phyloP scores from a whole-genome alignment of 495 filamentous ascomycete genomes.

The Neurospora terricola region DNA sequence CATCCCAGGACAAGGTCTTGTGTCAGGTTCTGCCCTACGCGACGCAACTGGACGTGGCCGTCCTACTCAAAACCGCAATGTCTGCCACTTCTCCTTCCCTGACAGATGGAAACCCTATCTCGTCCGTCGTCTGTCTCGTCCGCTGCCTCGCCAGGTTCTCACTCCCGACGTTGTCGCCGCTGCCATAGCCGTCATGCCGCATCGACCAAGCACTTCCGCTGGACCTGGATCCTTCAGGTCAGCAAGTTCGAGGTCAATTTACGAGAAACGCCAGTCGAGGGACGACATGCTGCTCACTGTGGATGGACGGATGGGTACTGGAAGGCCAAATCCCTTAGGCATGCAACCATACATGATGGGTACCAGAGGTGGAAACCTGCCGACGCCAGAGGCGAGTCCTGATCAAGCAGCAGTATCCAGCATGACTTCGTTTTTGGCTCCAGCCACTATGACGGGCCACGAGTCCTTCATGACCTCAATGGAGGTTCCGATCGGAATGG shows the following conservation, averaged over 20 bases:
- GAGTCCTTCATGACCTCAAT: slow-evolving; percentile 27
- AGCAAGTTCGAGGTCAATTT: slow-evolving; percentile 13
- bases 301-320: slow-evolving; percentile 11
- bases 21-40: slow-evolving; percentile 34
- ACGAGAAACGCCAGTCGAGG: slow-evolving; percentile 33
- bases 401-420: slow-evolving; percentile 2
- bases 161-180: slow-evolving; percentile 13
- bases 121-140: slow-evolving; percentile 27
- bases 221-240: slow-evolving; percentile 14
- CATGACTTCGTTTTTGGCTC: background rate
- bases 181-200: slow-evolving; percentile 24
- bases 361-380: slow-evolving; percentile 21
- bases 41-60: slow-evolving; percentile 11
- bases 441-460: slow-evolving; percentile 20
- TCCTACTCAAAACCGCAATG: slow-evolving; percentile 22
- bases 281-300: slow-evolving; percentile 37
- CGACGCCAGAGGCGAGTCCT: slow-evolving; percentile 36
- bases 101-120: slow-evolving; percentile 27
- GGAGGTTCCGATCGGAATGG: slow-evolving; percentile 45
- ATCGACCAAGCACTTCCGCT: slow-evolving; percentile 33
- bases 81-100: slow-evolving; percentile 20
- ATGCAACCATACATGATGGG: slow-evolving; percentile 13
- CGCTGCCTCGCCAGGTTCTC: slow-evolving; percentile 19
- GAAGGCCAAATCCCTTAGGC: slow-evolving; percentile 8
- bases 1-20: slow-evolving; percentile 28